Percentiles rank a stretch among this genome's conserved stretches.
Evolutionary conservation across 371 early-diverging fungal genomes (phyloP).

Genomic region (Haplosporangium sp.): DNA sequence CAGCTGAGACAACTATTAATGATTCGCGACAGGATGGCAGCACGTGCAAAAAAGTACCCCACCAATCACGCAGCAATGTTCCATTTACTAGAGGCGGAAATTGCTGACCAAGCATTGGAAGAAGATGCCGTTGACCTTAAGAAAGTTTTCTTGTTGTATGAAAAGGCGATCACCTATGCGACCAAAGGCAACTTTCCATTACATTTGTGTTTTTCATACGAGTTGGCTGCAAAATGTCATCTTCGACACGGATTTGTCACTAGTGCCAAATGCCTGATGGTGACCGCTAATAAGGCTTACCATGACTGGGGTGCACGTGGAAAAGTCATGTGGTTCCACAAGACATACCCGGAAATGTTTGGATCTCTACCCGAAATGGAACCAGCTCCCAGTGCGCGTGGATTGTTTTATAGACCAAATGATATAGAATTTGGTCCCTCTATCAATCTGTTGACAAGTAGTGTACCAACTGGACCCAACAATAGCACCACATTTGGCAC

Average conservation of each 20-base stretch:
- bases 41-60: slow-evolving; percentile 32
- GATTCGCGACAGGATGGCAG: slow-evolving; percentile 31
- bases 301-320: slow-evolving; percentile 46
- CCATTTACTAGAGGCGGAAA: slow-evolving; percentile 47
- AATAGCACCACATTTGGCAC: slow-evolving; percentile 4
- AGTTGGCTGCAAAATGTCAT: slow-evolving; percentile 38
- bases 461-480: background rate
- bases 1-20: slow-evolving; percentile 12
- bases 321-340: slow-evolving; percentile 34
- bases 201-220: slow-evolving; percentile 35
- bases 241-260: slow-evolving; percentile 40
- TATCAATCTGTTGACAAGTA: background rate
- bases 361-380: slow-evolving; percentile 23
- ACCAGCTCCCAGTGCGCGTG: slow-evolving; percentile 10
- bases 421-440: background rate
- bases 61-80: slow-evolving; percentile 51
- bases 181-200: slow-evolving; percentile 37
- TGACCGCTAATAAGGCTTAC: slow-evolving; percentile 33
- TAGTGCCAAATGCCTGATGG: slow-evolving; percentile 30
- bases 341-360: slow-evolving; percentile 35
- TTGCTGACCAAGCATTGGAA: slow-evolving; percentile 40
- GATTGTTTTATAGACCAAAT: slow-evolving; percentile 22
- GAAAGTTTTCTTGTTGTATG: slow-evolving; percentile 31
- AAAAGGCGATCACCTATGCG: slow-evolving; percentile 39
- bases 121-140: background rate